Evolutionary conservation across 2,329 filamentous ascomycete genomes (phyloP), one percentile per base, ranked within the genome.

Genomic region (Venturia nashicola): DNA sequence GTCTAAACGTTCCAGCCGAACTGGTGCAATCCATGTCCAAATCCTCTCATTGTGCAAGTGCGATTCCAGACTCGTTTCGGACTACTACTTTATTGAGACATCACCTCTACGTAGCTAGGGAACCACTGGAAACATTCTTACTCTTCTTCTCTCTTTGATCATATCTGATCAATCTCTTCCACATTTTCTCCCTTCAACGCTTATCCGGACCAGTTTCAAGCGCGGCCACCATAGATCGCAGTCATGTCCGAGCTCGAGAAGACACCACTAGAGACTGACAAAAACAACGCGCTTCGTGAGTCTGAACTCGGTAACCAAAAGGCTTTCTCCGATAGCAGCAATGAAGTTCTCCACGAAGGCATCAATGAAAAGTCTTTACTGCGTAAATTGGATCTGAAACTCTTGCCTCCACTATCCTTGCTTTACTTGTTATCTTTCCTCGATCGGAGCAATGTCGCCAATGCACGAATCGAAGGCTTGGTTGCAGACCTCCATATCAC

Each of bases 401-500:
- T 63, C 14, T 18, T 63, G n/a, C 61, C 61, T n/a, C 44, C 46
- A 27, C 12, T 63, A 48, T 63, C 46, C 16, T 39, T 63, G 14
- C 42, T 63, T 46, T 63, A 63, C 23, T 43, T 63, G 34, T 34
- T 63, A 11, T 55, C 43, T 48, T 63, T 63, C n/a, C 42, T 63
- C 12, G 61, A 63, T 32, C 6, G 61, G 32, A 63, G 61, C 61
- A 63, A 63, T 57, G 61, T 63, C 14, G 61, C 61, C 8, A 63
- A 63, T 14, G 61, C 61, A 6, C 18, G 61, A 20, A 55, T 63
- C n/a, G 61, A 63, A 40, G 61, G 61, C 32, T 20, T 63, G 36
- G 44, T 48, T 14, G 36, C 48, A 27, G 61, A 63, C 42, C 61
- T 63, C 11, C 34, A 44, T 9, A 63, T 63, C 9, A 63, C 80